Base-by-base conservation (phyloP, 2,329 filamentous ascomycete species). In the Escovopsis weberi region DNA sequence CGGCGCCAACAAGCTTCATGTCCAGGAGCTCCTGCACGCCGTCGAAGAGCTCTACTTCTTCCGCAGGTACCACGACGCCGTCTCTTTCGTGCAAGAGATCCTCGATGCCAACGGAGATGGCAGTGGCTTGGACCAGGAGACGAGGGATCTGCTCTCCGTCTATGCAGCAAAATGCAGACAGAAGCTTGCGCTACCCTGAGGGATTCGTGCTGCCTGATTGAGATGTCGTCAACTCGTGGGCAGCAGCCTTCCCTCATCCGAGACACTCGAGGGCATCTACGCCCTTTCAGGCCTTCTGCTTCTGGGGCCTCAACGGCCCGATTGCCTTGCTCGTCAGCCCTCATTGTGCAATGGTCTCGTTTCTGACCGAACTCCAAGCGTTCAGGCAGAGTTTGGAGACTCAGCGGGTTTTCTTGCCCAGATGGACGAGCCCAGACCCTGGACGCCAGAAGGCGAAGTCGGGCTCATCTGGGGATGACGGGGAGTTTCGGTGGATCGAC, bases 1-100 rank as follows among this genome's bases (percentile, higher is more conserved):
- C 9, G 50, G 42, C 4, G 53, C 64, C 4, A 58, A 61, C 30
- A 77, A 75, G 50, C 64, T 63, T 36, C 61, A 66, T 32, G 58
- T 63, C 2, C 70, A 75, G 48, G 63, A 69, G n/a, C 50, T 72
- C 9, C 45, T 75, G 18, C 71, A 76, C 50, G 73, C 72, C 0
- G 67, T 72, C 7, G 72, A 76, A 52, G 73, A 77, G 55, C 59
- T 76, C 37, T 76, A 76, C 50, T 76, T 72, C 53, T 69, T 69
- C 48, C 56, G 62, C 6, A 58, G 65, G 32, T 76, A 65, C 44
- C 54, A 55, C 1, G 64, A 71, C 42, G 70, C 65, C 2, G 58
- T 62, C n/a, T 50, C 52, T 10, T 64, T 76, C 37, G 56, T 66
- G 6, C 43, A 50, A 2, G 48, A 51, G 4, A 55, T 67, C 0